Conservation (phyloP, 495 filamentous ascomycete genomes). For the Apodospora peruviana region DNA sequence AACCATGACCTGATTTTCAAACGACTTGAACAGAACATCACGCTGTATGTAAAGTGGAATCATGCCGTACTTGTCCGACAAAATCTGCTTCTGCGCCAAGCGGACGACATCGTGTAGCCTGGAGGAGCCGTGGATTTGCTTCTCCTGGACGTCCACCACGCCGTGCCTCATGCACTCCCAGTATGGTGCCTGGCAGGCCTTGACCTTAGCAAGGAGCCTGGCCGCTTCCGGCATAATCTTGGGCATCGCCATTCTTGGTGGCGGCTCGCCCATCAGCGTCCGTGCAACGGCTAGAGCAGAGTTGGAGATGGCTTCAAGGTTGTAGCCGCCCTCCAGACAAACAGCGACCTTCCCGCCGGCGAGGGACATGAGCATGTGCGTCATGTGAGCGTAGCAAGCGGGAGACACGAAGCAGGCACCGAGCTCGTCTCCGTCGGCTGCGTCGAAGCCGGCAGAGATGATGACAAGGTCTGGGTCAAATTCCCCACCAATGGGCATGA, state of each 20-base stretch:
- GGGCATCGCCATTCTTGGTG: conserved; percentile 57
- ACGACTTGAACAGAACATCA: conserved; percentile 65
- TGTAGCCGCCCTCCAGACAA: conserved; percentile 94
- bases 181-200: conserved; percentile 48
- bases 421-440: conserved; percentile 84
- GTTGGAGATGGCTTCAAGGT: conserved; percentile 82
- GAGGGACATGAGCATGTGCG: conserved; percentile 97
- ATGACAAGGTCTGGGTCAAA: conserved; percentile 95
- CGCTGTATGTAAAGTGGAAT: conserved; percentile 67
- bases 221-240: conserved; percentile 45
- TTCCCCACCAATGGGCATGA: conserved; percentile 94
- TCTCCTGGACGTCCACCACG: conserved; percentile 37
- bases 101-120: conserved; percentile 65
- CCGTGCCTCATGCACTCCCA: conserved; percentile 58
- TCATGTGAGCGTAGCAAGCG: conserved; percentile 94
- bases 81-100: conserved; percentile 58
- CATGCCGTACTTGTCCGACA: conserved; percentile 70
- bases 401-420: conserved; percentile 90
- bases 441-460: conserved; percentile 94
- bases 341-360: conserved; percentile 86
- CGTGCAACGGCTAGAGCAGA: conserved; percentile 87
- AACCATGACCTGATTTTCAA: conserved; percentile 84
- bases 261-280: conserved; percentile 92
- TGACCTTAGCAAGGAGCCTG: conserved; percentile 44
- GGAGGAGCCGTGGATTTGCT: conserved; percentile 24